These are phyloP conservation scores for Grosmannia penicillata DNA, from an alignment of 2,329 filamentous ascomycete genomes.

Conservation along the genomic window DNA sequence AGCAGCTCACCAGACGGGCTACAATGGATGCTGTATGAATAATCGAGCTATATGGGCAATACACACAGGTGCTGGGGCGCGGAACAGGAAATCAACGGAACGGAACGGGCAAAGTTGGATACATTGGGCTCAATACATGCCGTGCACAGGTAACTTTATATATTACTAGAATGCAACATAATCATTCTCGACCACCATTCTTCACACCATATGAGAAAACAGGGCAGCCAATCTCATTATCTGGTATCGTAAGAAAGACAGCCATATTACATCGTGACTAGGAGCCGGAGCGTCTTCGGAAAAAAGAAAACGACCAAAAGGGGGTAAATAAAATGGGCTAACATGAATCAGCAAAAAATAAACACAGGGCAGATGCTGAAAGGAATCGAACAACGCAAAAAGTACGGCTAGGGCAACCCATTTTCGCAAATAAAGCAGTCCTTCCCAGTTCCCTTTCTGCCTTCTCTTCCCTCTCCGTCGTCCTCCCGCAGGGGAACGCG, in stretches of 20 bases:
- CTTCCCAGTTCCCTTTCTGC: too few species aligned
- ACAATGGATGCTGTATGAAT: conserved; percentile 61
- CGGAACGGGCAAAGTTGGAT: not conserved
- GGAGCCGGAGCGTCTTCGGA: conserved; percentile 17
- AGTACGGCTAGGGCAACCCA: not conserved
- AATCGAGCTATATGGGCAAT: not conserved
- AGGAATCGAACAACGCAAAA: conserved; percentile 1
- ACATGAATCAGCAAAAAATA: not conserved
- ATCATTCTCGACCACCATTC: too few species aligned
- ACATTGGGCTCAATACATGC: not conserved
- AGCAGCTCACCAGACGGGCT: conserved; percentile 69
- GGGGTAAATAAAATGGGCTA: conserved; percentile 9
- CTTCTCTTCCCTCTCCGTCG: too few species aligned
- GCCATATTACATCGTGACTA: conserved; percentile 33
- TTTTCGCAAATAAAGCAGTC: too few species aligned
- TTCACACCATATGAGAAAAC: conserved; percentile 9
- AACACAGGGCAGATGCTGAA: conserved; percentile 1
- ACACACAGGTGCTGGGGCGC: not conserved
- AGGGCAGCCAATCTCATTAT: conserved; percentile 23
- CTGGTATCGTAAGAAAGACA: conserved; percentile 34
- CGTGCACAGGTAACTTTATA: not conserved
- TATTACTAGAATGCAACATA: too few species aligned
- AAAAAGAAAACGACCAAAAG: conserved; percentile 2
- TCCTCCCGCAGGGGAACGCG: too few species aligned
- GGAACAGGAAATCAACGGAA: not conserved